phyloP scores from a whole-genome alignment of 177 flowering plant genomes.

The Vitis hybrid region DNA sequence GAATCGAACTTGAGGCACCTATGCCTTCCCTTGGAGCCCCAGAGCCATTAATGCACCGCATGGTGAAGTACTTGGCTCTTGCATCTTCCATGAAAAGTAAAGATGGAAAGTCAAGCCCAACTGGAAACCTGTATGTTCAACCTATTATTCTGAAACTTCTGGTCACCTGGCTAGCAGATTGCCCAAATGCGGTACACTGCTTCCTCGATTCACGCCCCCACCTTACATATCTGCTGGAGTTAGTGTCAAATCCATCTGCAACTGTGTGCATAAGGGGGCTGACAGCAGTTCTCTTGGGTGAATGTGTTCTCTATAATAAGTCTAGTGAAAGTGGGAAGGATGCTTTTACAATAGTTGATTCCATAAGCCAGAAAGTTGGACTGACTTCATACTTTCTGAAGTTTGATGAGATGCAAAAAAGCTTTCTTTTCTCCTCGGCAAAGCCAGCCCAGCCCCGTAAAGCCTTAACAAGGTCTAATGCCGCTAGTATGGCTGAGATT shows the following conservation, averaged over 20 bases:
- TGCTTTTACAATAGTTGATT: constrained; percentile 74
- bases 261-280: constrained; percentile 67
- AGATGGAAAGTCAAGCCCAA: constrained; percentile 44
- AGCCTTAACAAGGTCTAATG: constrained; percentile 67
- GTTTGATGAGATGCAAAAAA: constrained; percentile 87
- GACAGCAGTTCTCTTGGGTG: constrained; percentile 89
- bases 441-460: constrained; percentile 51
- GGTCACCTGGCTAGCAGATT: constrained; percentile 80
- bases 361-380: constrained; percentile 87
- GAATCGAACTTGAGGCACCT: constrained; percentile 70
- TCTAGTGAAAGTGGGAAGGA: constrained; percentile 51
- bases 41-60: constrained; percentile 90
- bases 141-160: constrained; percentile 77
- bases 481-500: constrained; percentile 75
- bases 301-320: constrained; percentile 75
- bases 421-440: constrained; percentile 46
- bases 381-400: constrained; percentile 73
- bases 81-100: constrained; percentile 66
- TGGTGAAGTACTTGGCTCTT: constrained; percentile 80
- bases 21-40: constrained; percentile 60
- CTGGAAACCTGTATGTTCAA: constrained; percentile 46
- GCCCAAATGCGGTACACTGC: constrained; percentile 77
- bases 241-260: constrained; percentile 58
- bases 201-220: constrained; percentile 86
- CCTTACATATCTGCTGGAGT: constrained; percentile 80